Conservation (phyloP, 768 basidiomycete genomes). For the Pisolithus tinctorius region DNA sequence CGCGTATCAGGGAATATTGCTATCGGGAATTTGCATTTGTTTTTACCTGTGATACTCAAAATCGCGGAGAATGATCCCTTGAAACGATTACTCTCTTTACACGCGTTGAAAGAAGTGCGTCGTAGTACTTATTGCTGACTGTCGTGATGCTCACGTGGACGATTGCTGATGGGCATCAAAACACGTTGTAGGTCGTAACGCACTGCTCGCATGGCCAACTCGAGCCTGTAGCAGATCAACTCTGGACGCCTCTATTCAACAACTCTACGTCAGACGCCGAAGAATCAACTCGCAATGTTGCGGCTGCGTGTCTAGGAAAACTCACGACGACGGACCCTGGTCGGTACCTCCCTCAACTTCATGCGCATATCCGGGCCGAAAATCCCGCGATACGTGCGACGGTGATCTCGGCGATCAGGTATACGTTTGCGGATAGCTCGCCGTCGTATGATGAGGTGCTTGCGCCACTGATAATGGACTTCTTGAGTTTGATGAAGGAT, state of each 20-base stretch:
- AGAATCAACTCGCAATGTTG: slow-evolving; percentile 89
- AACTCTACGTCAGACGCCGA: slow-evolving; percentile 79
- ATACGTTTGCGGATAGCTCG: slow-evolving; percentile 82
- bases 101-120: slow-evolving; percentile 81
- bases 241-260: slow-evolving; percentile 91
- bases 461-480: slow-evolving; percentile 82
- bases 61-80: slow-evolving; percentile 68
- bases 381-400: slow-evolving; percentile 76
- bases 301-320: slow-evolving; percentile 94
- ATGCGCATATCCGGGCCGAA: slow-evolving; percentile 66
- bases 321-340: slow-evolving; percentile 88
- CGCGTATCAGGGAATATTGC: slow-evolving; percentile 77
- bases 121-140: slow-evolving; percentile 4
- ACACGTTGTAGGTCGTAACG: slow-evolving; percentile 64
- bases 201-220: slow-evolving; percentile 83
- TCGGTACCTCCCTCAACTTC: slow-evolving; percentile 87
- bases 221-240: slow-evolving; percentile 77
- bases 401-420: slow-evolving; percentile 87
- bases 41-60: slow-evolving; percentile 80
- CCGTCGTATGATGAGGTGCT: slow-evolving; percentile 86
- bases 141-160: background rate
- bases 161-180: background rate
- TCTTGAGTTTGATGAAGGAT: slow-evolving; percentile 88
- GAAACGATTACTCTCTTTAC: slow-evolving; percentile 79
- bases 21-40: slow-evolving; percentile 84